Evolutionary conservation across 805 yeast species (phyloP), one percentile per base, ranked within the genome.

Genomic region (Lipomyces yamadae): DNA sequence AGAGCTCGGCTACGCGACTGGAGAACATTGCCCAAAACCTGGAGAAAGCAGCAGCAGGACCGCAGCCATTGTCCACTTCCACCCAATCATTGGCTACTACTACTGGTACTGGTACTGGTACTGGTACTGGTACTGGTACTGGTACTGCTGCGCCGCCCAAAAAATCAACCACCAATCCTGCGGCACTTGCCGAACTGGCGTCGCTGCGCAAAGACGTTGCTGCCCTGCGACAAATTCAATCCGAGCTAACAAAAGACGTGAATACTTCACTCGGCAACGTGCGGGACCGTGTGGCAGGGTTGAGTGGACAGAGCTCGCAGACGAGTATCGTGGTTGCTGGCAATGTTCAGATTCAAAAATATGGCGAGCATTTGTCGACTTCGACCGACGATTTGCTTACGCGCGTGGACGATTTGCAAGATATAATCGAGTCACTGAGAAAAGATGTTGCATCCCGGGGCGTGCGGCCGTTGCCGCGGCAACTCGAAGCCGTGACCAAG

Each of bases 381-480:
- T 93, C 90, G 15, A 88, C 96, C 6, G 97, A 92, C 75, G 74
- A 76, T 0, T 78, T 95, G 8, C 81, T 95, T 42, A 87, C 94
- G 0, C 85, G 83, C 69, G 94, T 94, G 4, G 99, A 95, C 76
- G 97, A 92, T 71, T 80, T 95, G 24, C 97, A 93, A 75, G 99
- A 95, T 77, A 78, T 90, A 8, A 90, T 95, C 76, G 99, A 95
- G 74, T 91, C 91, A 0, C 80, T 94, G 63, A 82, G 97, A 63
- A 88, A 91, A 72, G 98, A 93, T 78, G 97, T 95, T 13, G 96
- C 97, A 0, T 89, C 88, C 67, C 84, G 98, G 69, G 97, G 97
- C 29, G 92, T 92, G 0, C 84, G 92, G 48, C 92, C 97, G 15
- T 80, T 92, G 0, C 86, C 83, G 61, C 86, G 89, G 70, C 96